Conservation (phyloP, 2,329 filamentous ascomycete species). For the Cryphonectria japonica region DNA sequence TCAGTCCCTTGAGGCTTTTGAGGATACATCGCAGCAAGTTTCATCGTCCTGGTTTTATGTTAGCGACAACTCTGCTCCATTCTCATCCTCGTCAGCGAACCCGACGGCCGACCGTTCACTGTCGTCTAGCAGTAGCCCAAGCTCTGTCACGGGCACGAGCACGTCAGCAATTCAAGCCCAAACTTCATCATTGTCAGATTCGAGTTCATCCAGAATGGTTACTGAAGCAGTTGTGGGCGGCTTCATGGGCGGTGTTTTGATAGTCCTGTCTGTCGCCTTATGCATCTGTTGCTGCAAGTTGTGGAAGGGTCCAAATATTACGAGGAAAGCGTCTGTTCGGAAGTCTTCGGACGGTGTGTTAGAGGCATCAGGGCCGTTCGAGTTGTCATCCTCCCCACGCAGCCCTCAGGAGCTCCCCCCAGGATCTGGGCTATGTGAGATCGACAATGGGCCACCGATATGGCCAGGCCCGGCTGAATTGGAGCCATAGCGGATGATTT, state of each 20-base stretch:
- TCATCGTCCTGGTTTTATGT: neutral
- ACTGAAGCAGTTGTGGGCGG: neutral
- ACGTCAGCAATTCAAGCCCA: neutral
- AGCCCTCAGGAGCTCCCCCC: neutral
- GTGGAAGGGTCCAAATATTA: neutral
- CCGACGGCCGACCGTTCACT: neutral
- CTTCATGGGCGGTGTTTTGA: neutral
- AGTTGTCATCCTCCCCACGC: neutral
- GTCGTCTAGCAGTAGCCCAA: neutral
- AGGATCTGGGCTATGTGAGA: neutral
- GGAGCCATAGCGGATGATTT: neutral
- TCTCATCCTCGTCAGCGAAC: neutral
- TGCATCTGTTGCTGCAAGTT: neutral
- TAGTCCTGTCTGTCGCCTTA: neutral
- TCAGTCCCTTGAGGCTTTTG: neutral
- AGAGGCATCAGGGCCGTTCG: neutral
- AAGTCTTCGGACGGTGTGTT: too few species aligned
- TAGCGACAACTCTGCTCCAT: neutral
- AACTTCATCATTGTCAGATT: neutral
- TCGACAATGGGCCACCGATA: neutral
- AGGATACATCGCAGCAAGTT: neutral
- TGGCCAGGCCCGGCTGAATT: neutral
- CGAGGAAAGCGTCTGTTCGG: neutral
- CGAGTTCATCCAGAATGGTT: neutral
- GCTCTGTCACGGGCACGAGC: neutral